Conservation (phyloP, 768 basidiomycete genomes). For the Agaricus blazei region DNA sequence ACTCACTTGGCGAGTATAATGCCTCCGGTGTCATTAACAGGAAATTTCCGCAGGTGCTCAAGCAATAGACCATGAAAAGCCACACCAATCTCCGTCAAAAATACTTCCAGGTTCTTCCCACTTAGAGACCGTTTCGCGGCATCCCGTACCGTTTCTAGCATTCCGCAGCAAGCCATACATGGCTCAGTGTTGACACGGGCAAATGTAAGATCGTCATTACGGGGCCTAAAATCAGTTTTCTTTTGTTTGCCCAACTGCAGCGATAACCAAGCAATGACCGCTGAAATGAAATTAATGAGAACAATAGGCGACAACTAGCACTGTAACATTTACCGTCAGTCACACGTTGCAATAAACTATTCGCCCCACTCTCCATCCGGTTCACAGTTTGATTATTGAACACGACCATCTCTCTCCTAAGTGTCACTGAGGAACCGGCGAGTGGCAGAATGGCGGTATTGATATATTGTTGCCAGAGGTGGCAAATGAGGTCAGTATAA, state of each 20-base stretch:
- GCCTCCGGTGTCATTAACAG: constrained; percentile 94
- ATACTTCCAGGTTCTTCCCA: constrained; percentile 90
- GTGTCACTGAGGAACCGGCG: constrained; percentile 78
- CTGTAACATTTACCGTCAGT: constrained; percentile 60
- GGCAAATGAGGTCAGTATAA: constrained; percentile 80
- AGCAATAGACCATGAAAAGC: constrained; percentile 93
- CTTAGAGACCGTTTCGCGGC: constrained; percentile 70
- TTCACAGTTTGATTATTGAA: constrained; percentile 88
- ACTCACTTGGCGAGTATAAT: constrained; percentile 96
- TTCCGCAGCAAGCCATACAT: constrained; percentile 80
- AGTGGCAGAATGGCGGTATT: constrained; percentile 87
- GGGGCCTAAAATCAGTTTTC: constrained; percentile 93
- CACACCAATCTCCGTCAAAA: constrained; percentile 90
- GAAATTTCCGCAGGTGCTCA: constrained; percentile 94
- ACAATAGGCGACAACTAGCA: constrained; percentile 3
- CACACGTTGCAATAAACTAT: constrained; percentile 72
- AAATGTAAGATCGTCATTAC: constrained; percentile 93
- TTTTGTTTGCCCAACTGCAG: constrained; percentile 86
- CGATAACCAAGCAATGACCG: constrained; percentile 69
- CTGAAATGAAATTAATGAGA: constrained; percentile 28
- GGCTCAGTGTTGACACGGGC: constrained; percentile 94
- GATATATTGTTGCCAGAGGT: constrained; percentile 96
- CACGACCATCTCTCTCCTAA: constrained; percentile 86
- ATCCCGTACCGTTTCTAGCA: constrained; percentile 76
- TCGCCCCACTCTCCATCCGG: constrained; percentile 79